phyloP scores from a whole-genome alignment of 345 rosid species.

The Angophora floribunda region DNA sequence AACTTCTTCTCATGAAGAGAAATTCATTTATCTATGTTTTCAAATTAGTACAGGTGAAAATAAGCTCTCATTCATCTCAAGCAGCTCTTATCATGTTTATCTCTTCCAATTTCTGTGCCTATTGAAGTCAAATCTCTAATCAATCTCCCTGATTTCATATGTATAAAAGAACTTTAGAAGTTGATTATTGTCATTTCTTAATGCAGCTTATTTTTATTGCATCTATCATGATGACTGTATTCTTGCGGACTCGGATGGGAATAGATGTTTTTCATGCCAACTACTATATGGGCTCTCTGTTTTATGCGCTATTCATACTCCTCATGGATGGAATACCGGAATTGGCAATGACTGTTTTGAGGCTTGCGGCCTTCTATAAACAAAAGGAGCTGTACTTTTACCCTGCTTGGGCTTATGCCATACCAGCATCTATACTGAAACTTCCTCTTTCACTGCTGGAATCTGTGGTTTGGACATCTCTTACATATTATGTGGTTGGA shows the following conservation, averaged over 20 bases:
- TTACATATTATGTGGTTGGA: slow-evolving; percentile 77
- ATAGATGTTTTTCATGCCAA: slow-evolving; percentile 36
- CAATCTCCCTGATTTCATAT: neutral
- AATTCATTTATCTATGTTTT: slow-evolving; percentile 39
- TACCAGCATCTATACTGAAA: slow-evolving; percentile 42
- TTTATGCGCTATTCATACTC: slow-evolving; percentile 30
- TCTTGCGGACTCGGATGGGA: slow-evolving; percentile 29
- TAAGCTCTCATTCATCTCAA: neutral
- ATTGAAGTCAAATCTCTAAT: too few species aligned
- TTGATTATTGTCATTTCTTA: neutral
- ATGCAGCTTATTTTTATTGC: slow-evolving; percentile 42
- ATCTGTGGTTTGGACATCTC: slow-evolving; percentile 47
- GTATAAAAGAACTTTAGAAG: neutral
- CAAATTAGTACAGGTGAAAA: slow-evolving; percentile 40
- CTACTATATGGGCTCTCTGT: slow-evolving; percentile 38
- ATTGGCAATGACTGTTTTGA: slow-evolving; percentile 25
- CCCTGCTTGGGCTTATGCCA: slow-evolving; percentile 72
- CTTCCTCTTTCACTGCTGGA: slow-evolving; percentile 45
- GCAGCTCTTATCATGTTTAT: neutral
- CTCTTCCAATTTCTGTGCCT: neutral
- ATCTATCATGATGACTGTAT: slow-evolving; percentile 43
- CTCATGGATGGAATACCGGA: slow-evolving; percentile 45
- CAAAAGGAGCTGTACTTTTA: slow-evolving; percentile 47
- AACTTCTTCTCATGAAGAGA: slow-evolving; percentile 55
- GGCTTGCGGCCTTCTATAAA: slow-evolving; percentile 51